Evolutionary conservation across 2,329 filamentous ascomycete species (phyloP).

Genomic region (Scleromitrula shiraiana): DNA sequence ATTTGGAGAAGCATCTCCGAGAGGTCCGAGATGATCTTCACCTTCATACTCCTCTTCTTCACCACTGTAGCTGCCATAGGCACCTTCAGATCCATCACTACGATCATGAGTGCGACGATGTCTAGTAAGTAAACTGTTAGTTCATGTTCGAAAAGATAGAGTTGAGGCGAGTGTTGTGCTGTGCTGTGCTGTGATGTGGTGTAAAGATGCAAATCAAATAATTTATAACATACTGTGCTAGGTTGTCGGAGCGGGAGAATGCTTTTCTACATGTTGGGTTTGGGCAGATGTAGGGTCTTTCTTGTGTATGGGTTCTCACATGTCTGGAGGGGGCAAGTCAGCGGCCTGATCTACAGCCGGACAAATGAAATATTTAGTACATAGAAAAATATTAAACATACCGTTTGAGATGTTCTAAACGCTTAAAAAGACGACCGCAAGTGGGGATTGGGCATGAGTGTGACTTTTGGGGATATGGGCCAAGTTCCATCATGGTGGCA

Average conservation of each 20-base stretch:
- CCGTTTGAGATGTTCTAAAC: slow-evolving; percentile 98
- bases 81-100: slow-evolving; percentile 56
- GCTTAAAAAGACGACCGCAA: slow-evolving; percentile 95
- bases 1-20: slow-evolving; percentile 70
- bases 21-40: slow-evolving; percentile 73
- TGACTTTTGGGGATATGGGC: slow-evolving; percentile 93
- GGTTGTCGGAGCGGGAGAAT: slow-evolving; percentile 96
- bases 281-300: slow-evolving; percentile 95
- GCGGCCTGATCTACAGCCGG: slow-evolving; percentile 36
- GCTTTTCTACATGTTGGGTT: slow-evolving; percentile 99
- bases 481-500: slow-evolving; percentile 92
- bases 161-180: slow-evolving; percentile 30
- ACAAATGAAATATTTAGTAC: slow-evolving; percentile 21
- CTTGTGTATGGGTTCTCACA: slow-evolving; percentile 98
- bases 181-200: slow-evolving; percentile 17
- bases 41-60: slow-evolving; percentile 77
- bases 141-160: slow-evolving; percentile 12
- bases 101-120: slow-evolving; percentile 78
- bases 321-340: slow-evolving; percentile 58
- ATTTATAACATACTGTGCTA: slow-evolving; percentile 71
- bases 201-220: slow-evolving; percentile 7
- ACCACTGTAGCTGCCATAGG: slow-evolving; percentile 49
- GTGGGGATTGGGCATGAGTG: slow-evolving; percentile 99
- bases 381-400: slow-evolving; percentile 49
- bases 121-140: slow-evolving; percentile 33